A percentile compares a stretch with the other conserved stretches of the same genome.
These are phyloP conservation scores for Hapsidospora chrysogenum DNA, from an alignment of 495 filamentous ascomycete species.

Conservation along the genomic window DNA sequence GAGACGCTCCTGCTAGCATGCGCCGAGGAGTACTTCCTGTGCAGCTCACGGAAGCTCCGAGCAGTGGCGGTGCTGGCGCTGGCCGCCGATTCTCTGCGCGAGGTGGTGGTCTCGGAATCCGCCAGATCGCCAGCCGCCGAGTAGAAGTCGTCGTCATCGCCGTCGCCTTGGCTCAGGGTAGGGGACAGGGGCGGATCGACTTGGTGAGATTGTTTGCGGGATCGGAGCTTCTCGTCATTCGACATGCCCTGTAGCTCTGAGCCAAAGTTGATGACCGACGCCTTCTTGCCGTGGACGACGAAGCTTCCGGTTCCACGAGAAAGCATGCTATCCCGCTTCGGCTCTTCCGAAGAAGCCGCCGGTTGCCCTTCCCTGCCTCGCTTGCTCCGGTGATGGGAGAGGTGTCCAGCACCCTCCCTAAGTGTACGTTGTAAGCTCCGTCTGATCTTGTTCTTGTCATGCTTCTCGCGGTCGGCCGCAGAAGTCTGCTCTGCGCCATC, in stretches of 20 bases:
- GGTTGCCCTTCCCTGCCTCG: slow-evolving; percentile 63
- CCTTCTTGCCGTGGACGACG: slow-evolving; percentile 95
- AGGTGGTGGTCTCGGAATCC: slow-evolving; percentile 13
- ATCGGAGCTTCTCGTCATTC: slow-evolving; percentile 53
- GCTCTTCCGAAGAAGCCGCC: slow-evolving; percentile 45
- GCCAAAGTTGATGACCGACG: slow-evolving; percentile 86
- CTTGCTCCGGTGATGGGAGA: slow-evolving; percentile 49
- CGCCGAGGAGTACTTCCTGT: slow-evolving; percentile 31
- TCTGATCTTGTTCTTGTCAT: slow-evolving; percentile 47
- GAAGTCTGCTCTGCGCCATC: slow-evolving; percentile 13
- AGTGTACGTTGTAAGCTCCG: slow-evolving; percentile 91
- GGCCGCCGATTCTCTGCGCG: slow-evolving; percentile 31
- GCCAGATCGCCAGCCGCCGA: slow-evolving; percentile 16
- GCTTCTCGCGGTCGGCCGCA: slow-evolving; percentile 18
- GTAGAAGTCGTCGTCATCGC: slow-evolving; percentile 16
- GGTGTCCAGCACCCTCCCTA: slow-evolving; percentile 52
- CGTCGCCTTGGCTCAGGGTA: slow-evolving; percentile 8
- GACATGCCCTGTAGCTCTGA: slow-evolving; percentile 74
- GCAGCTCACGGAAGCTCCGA: slow-evolving; percentile 34
- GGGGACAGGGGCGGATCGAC: slow-evolving; percentile 15
- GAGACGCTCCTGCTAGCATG: slow-evolving; percentile 14
- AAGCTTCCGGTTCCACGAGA: slow-evolving; percentile 71
- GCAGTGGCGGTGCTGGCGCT: slow-evolving; percentile 40
- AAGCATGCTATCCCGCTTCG: slow-evolving; percentile 46
- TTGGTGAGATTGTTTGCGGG: slow-evolving; percentile 18